These are phyloP conservation scores for Diaporthe sp. DNA, from an alignment of 2,329 filamentous ascomycete genomes.

Conservation along the genomic window DNA sequence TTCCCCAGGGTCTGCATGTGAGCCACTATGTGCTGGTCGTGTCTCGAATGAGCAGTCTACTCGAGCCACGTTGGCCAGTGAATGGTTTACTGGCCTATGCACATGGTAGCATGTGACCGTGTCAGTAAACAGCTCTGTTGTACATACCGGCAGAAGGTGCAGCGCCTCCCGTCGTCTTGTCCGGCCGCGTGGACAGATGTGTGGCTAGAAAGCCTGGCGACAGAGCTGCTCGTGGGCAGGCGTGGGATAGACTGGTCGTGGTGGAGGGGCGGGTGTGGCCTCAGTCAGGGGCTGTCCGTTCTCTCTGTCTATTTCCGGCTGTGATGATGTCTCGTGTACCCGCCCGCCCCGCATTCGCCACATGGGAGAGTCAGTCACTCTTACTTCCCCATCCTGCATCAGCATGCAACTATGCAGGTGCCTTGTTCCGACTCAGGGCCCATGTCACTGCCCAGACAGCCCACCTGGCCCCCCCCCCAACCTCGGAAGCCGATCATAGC, in stretches of 20 bases:
- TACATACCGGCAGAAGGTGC: background rate
- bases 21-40: background rate
- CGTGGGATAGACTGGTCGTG: background rate
- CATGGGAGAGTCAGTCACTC: constrained; percentile 29
- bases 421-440: constrained; percentile 2
- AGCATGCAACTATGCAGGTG: background rate
- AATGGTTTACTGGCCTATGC: background rate
- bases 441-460: constrained; percentile 16
- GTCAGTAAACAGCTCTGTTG: background rate
- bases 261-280: constrained; percentile 2
- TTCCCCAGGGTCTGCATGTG: background rate
- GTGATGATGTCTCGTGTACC: constrained; percentile 25
- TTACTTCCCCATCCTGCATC: constrained; percentile 20
- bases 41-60: background rate
- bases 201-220: background rate
- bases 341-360: constrained; percentile 29
- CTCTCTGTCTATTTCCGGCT: background rate
- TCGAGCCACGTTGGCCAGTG: background rate
- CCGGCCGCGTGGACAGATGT: background rate
- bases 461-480: constrained; percentile 14
- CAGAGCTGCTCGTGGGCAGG: background rate
- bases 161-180: background rate
- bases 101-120: background rate
- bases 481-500: background rate
- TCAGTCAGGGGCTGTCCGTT: background rate